Conservation (phyloP, 2,329 filamentous ascomycete genomes). For the Didymella pomorum region DNA sequence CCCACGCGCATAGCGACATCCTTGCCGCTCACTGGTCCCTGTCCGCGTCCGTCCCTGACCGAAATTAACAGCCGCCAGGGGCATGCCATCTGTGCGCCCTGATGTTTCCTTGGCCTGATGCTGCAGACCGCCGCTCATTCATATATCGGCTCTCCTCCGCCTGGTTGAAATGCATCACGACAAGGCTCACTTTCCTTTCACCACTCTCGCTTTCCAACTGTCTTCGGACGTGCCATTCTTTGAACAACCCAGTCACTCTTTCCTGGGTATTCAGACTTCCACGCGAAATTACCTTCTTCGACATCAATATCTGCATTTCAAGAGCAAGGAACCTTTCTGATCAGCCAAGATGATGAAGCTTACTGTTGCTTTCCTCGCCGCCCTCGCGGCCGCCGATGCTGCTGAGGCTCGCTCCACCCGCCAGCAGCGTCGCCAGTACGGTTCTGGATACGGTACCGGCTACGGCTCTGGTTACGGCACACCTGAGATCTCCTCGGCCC, state of each 20-base stretch:
- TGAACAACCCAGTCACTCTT: constrained; percentile 50
- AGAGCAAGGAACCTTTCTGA: constrained; percentile 36
- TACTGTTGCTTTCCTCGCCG: constrained; percentile 44
- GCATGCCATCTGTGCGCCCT: constrained; percentile 32
- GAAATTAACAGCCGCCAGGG: constrained; percentile 50
- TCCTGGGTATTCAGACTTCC: constrained; percentile 40
- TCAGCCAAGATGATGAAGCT: constrained; percentile 43
- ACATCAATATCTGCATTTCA: constrained; percentile 23
- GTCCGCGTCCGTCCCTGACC: constrained; percentile 38
- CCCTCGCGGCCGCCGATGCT: constrained; percentile 37
- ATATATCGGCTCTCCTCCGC: constrained; percentile 41
- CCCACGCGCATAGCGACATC: constrained; percentile 15
- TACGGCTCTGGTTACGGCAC: constrained; percentile 21
- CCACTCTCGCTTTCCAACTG: constrained; percentile 45
- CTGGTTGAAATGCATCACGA: constrained; percentile 35
- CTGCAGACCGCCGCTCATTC: constrained; percentile 41
- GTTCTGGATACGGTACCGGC: constrained; percentile 22
- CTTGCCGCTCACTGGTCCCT: constrained; percentile 38
- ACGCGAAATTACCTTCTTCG: constrained; percentile 45
- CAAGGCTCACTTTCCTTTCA: constrained; percentile 47
- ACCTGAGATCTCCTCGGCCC: constrained; percentile 17
- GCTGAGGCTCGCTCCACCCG: constrained; percentile 39
- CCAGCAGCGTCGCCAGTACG: constrained; percentile 41
- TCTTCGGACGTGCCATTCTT: constrained; percentile 48
- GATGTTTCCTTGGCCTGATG: constrained; percentile 39